Conservation (phyloP, 495 filamentous ascomycete genomes). For the Penicillium maclennaniae region DNA sequence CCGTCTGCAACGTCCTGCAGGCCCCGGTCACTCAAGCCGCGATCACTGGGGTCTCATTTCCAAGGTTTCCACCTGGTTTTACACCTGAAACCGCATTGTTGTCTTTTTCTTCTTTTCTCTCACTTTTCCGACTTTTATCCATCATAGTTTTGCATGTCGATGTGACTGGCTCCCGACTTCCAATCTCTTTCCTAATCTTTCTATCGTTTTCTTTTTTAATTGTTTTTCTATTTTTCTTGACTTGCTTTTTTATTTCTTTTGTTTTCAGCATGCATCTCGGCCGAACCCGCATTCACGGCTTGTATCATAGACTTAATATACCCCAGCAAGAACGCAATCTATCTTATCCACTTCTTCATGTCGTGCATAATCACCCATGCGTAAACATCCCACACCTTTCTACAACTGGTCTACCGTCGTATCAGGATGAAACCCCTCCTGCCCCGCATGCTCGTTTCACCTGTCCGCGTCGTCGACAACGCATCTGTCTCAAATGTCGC, state of each 20-base stretch:
- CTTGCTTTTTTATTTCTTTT: conserved; percentile 13
- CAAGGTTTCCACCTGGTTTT: no score
- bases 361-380: conserved; percentile 16
- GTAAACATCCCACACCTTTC: not conserved
- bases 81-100: not conserved
- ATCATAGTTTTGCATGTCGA: conserved; percentile 9
- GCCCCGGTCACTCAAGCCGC: not conserved
- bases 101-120: conserved; percentile 4
- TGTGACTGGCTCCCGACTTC: conserved; percentile 15
- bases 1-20: not conserved
- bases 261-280: conserved; percentile 19
- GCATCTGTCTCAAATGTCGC: not conserved
- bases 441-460: conserved; percentile 21
- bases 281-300: conserved; percentile 33
- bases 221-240: conserved; percentile 4
- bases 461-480: not conserved
- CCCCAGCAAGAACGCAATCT: conserved; percentile 36
- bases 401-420: not conserved
- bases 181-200: conserved; percentile 17
- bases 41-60: no score
- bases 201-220: conserved; percentile 10
- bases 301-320: conserved; percentile 51
- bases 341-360: conserved; percentile 17
- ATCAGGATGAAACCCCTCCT: not conserved
- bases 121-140: conserved; percentile 6